A percentile compares a stretch with the other conserved stretches of the same genome.
phyloP scores from a whole-genome alignment of 2,329 filamentous ascomycete genomes.

The Tolypocladium tropicale region DNA sequence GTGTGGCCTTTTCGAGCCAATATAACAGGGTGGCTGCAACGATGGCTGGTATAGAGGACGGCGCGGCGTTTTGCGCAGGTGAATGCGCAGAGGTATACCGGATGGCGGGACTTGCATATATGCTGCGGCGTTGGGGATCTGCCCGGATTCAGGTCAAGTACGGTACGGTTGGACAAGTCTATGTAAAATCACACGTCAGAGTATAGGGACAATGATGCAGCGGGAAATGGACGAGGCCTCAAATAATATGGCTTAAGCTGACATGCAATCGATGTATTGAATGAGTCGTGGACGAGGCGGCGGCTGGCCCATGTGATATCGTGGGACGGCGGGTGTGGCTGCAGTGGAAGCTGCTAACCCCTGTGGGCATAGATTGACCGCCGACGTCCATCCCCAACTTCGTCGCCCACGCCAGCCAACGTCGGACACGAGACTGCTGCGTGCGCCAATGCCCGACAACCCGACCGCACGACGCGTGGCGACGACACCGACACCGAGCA shows the following conservation, averaged over 20 bases:
- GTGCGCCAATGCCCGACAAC: background rate
- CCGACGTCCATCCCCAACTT: slow-evolving; percentile 4
- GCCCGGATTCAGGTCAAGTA: background rate
- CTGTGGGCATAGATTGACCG: slow-evolving; percentile 2
- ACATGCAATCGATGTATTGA: background rate
- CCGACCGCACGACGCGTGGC: background rate
- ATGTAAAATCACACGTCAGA: background rate
- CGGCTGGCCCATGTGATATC: background rate
- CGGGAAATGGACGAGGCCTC: background rate
- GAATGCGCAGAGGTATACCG: background rate
- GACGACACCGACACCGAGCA: background rate
- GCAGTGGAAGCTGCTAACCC: slow-evolving; percentile 5
- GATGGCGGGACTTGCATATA: background rate
- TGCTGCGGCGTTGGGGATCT: background rate
- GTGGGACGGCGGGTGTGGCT: slow-evolving; percentile 1
- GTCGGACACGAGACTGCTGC: background rate
- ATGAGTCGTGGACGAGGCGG: background rate
- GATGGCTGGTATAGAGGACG: background rate
- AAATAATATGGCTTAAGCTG: background rate
- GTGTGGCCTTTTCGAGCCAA: background rate
- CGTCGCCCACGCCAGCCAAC: background rate
- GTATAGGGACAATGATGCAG: background rate
- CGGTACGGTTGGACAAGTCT: background rate
- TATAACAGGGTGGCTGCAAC: background rate
- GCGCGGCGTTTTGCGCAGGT: background rate